Evolutionary conservation across 805 yeast genomes (phyloP).

Genomic region (Suhomyces xylopsoci): DNA sequence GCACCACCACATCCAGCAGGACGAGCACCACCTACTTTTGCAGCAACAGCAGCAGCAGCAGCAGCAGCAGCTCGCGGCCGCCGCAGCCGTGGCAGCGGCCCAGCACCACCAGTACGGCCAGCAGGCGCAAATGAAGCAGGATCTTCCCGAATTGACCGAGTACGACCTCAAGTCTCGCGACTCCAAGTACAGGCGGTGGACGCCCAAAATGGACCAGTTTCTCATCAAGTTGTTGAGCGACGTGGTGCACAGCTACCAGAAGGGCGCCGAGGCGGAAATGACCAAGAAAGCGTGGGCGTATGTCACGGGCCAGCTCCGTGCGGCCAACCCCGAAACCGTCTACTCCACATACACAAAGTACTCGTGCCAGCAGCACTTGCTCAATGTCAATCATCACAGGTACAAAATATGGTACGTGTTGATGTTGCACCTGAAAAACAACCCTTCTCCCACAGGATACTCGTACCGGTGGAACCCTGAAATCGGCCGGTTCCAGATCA

Average conservation of each 20-base stretch:
- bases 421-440: slow-evolving; percentile 28
- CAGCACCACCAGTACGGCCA: slow-evolving; percentile 9
- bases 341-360: slow-evolving; percentile 40
- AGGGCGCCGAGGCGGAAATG: slow-evolving; percentile 29
- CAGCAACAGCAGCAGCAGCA: slow-evolving; percentile 14
- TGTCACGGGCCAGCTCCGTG: slow-evolving; percentile 31
- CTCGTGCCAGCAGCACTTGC: slow-evolving; percentile 36
- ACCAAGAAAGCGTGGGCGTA: slow-evolving; percentile 39
- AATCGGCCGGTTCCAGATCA: slow-evolving; percentile 31
- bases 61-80: slow-evolving; percentile 4
- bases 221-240: slow-evolving; percentile 31
- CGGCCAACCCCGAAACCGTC: slow-evolving; percentile 39
- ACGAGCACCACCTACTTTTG: slow-evolving; percentile 9
- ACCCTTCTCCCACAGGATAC: slow-evolving; percentile 18
- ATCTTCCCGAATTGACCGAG: slow-evolving; percentile 20
- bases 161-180: slow-evolving; percentile 33
- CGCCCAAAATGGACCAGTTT: slow-evolving; percentile 36
- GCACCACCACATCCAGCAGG: slow-evolving; percentile 9
- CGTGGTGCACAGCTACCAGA: slow-evolving; percentile 33
- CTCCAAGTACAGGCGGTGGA: slow-evolving; percentile 38
- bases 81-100: slow-evolving; percentile 8
- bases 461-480: slow-evolving; percentile 37
- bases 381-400: slow-evolving; percentile 34
- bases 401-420: slow-evolving; percentile 35
- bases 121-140: slow-evolving; percentile 1